Base-by-base conservation (phyloP, 192 early-diverging fungal genomes). In the Coemansia sp. region DNA sequence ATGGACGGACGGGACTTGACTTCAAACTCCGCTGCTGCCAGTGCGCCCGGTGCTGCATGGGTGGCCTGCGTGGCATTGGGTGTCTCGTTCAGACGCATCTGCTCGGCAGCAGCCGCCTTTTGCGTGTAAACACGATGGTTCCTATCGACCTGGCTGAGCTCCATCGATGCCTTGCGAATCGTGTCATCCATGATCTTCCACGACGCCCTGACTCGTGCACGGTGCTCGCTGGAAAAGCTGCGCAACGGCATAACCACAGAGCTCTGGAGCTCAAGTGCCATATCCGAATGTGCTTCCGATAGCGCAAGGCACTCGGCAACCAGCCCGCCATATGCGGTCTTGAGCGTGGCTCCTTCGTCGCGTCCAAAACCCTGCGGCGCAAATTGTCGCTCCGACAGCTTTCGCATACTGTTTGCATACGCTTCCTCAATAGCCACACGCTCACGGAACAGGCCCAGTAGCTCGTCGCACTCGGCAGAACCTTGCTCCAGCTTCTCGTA, bases 341-440 rank as follows among this genome's bases (percentile, higher is more conserved):
- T 78, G 43, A 84, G 73, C 33, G 82, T 79, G 7, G 82, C 82
- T 25, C 82, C 82, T 45, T 84, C 82, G 71, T 84, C 77, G 48
- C 74, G 76, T 1, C 61, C 72, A 49, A 84, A 84, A 7, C 82
- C 82, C 7, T 64, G 40, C 16, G 61, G n/a, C 15, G 58, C 42
- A 13, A 75, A 46, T 26, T 59, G 28, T 10, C 77, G 76, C 34
- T 71, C 77, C 0, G 76, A 63, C 26, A 84, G 66, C 39, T 71
- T 48, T 29, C 67, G 82, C 45, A 84, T 66, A 30, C 60, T 70
- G 49, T 18, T 71, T 2, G 82, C 73, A 46, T 84, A 84, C 29
- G 71, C 63, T 31, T 79, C 71, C 31, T 84, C 82, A 25, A 79
- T 72, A 3, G 71, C 71, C 23, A 69, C 70, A 7, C 82, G 74